These are phyloP conservation scores for Sporothrix pallida DNA, from an alignment of 2,329 filamentous ascomycete genomes.

Conservation along the genomic window DNA sequence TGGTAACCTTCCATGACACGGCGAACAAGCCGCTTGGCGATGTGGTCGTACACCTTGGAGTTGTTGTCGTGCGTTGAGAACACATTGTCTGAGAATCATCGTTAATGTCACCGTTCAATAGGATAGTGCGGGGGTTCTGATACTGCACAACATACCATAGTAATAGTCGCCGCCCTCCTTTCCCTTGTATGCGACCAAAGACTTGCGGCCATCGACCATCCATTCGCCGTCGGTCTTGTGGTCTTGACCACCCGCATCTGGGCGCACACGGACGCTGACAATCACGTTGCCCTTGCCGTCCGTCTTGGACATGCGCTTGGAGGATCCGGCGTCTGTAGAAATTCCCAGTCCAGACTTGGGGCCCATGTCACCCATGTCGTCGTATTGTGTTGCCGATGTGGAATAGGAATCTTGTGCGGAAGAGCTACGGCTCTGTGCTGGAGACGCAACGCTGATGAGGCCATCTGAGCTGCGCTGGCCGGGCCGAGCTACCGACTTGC, in stretches of 20 bases:
- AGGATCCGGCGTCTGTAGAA: slow-evolving; percentile 40
- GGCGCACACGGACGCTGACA: slow-evolving; percentile 91
- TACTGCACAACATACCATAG: slow-evolving; percentile 71
- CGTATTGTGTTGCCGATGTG: slow-evolving; percentile 86
- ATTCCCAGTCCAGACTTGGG: slow-evolving; percentile 42
- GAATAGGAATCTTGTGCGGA: slow-evolving; percentile 93
- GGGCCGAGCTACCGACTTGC: slow-evolving; percentile 70
- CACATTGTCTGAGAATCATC: slow-evolving; percentile 76
- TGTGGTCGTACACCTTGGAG: slow-evolving; percentile 90
- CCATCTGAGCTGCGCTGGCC: slow-evolving; percentile 74
- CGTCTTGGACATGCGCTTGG: slow-evolving; percentile 59
- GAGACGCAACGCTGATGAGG: slow-evolving; percentile 77
- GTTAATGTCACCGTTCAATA: slow-evolving; percentile 34
- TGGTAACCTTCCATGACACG: slow-evolving; percentile 99
- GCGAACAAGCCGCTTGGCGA: slow-evolving; percentile 89
- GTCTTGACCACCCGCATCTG: slow-evolving; percentile 72
- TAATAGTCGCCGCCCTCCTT: slow-evolving; percentile 91
- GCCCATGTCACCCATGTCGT: slow-evolving; percentile 70
- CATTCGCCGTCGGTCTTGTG: slow-evolving; percentile 78
- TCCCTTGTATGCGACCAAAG: slow-evolving; percentile 81
- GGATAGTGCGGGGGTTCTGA: too few species aligned
- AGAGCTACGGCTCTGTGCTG: slow-evolving; percentile 86
- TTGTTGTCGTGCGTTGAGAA: slow-evolving; percentile 95
- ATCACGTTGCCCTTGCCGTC: slow-evolving; percentile 94
- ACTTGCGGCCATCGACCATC: slow-evolving; percentile 85